phyloP scores from a whole-genome alignment of 1,139 yeast genomes.

The Wickerhamiella pararugosa region DNA sequence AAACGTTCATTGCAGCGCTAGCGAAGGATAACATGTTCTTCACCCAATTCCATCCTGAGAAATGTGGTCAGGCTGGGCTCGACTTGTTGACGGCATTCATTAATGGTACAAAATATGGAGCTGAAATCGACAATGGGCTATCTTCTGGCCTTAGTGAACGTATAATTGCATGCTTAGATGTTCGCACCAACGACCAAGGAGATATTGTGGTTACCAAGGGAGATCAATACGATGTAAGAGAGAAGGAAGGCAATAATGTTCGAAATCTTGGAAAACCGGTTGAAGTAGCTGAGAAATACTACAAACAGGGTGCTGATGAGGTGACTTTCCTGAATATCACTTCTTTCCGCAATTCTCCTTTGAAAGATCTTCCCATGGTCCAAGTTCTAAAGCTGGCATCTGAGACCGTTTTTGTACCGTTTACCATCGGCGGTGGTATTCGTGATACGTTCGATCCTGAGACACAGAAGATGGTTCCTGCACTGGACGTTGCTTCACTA shows the following conservation, averaged over 20 bases:
- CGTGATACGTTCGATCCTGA: slow-evolving; percentile 77
- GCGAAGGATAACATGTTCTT: slow-evolving; percentile 69
- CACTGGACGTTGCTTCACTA: slow-evolving; percentile 75
- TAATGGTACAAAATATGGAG: slow-evolving; percentile 30
- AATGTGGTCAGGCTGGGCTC: slow-evolving; percentile 83
- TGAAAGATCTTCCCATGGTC: slow-evolving; percentile 86
- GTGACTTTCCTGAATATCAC: slow-evolving; percentile 88
- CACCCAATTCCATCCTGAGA: slow-evolving; percentile 96
- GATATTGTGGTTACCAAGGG: slow-evolving; percentile 96
- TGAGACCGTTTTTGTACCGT: slow-evolving; percentile 82
- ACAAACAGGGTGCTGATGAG: slow-evolving; percentile 91
- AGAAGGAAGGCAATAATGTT: slow-evolving; percentile 41
- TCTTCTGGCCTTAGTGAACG: slow-evolving; percentile 63
- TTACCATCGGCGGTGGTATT: slow-evolving; percentile 96
- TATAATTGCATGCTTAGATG: slow-evolving; percentile 90
- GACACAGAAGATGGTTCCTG: slow-evolving; percentile 53
- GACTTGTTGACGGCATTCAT: slow-evolving; percentile 59
- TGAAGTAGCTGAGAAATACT: slow-evolving; percentile 77
- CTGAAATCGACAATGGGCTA: slow-evolving; percentile 15
- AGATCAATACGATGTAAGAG: slow-evolving; percentile 94
- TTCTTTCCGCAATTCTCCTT: slow-evolving; percentile 84
- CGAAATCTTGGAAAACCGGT: slow-evolving; percentile 94
- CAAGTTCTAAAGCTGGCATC: slow-evolving; percentile 74
- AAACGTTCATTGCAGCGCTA: slow-evolving; percentile 73
- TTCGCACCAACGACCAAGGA: slow-evolving; percentile 85